Evolutionary conservation across 495 filamentous ascomycete species (phyloP).

Genomic region (Cryomyces minteri): DNA sequence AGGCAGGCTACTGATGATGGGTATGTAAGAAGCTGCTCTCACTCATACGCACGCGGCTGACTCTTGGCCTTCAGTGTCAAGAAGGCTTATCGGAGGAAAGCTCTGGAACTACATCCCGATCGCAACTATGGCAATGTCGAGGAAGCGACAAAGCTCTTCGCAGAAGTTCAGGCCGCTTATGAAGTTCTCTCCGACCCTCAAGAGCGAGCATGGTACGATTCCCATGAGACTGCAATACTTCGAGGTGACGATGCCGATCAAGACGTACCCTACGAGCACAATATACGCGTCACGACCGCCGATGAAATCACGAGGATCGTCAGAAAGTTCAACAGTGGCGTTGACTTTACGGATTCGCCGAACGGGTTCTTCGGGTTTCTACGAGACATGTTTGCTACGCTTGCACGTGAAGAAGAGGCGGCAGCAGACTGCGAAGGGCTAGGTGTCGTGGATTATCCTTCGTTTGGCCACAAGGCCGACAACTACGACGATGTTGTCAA

Average conservation of each 20-base stretch:
- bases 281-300: slow-evolving; percentile 52
- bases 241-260: slow-evolving; percentile 33
- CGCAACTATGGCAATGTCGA: slow-evolving; percentile 80
- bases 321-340: slow-evolving; percentile 52
- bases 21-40: slow-evolving; percentile 28
- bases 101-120: slow-evolving; percentile 87
- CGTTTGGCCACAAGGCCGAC: slow-evolving; percentile 56
- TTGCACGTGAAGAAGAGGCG: slow-evolving; percentile 64
- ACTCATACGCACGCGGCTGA: background rate
- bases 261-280: slow-evolving; percentile 33
- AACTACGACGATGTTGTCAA: slow-evolving; percentile 52
- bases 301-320: slow-evolving; percentile 58
- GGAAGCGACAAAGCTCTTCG: slow-evolving; percentile 66
- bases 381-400: slow-evolving; percentile 50
- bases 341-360: slow-evolving; percentile 58
- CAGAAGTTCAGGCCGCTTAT: slow-evolving; percentile 82
- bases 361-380: slow-evolving; percentile 71
- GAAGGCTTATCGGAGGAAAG: slow-evolving; percentile 78
- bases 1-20: slow-evolving; percentile 63
- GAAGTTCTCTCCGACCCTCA: slow-evolving; percentile 90
- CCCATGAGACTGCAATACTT: slow-evolving; percentile 72
- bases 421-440: slow-evolving; percentile 50
- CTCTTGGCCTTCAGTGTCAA: slow-evolving; percentile 47
- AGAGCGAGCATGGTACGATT: slow-evolving; percentile 95
- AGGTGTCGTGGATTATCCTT: slow-evolving; percentile 45